These are phyloP conservation scores for Astraeus odoratus DNA, from an alignment of 768 basidiomycete genomes.

Conservation along the genomic window DNA sequence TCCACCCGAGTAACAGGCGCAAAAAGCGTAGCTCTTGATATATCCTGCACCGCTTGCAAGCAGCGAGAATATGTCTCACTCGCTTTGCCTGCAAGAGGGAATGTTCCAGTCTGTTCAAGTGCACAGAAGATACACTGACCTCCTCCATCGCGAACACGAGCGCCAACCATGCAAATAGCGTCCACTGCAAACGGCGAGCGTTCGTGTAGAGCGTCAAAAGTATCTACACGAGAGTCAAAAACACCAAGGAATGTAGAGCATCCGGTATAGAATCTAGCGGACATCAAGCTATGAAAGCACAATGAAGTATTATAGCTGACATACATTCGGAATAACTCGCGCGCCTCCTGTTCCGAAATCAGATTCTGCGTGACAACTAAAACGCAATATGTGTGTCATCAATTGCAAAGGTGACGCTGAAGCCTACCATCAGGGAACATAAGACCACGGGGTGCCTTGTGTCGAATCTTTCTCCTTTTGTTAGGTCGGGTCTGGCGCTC, in stretches of 20 bases:
- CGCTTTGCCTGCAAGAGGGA: conserved; percentile 45
- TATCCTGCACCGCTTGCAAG: conserved; percentile 78
- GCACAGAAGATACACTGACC: conserved; percentile 37
- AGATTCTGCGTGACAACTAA: conserved; percentile 80
- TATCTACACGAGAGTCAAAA: conserved; percentile 78
- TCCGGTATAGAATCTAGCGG: conserved; percentile 77
- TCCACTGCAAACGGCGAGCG: conserved; percentile 92
- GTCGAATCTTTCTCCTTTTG: conserved; percentile 68
- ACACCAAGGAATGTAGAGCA: conserved; percentile 88
- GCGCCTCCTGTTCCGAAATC: conserved; percentile 76
- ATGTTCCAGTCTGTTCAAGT: conserved; percentile 1
- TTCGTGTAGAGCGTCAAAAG: conserved; percentile 77
- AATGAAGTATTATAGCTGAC: neutral
- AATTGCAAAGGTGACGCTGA: neutral
- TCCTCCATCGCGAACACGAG: conserved; percentile 85
- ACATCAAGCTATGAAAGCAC: conserved; percentile 8
- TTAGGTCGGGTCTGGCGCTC: conserved; percentile 61
- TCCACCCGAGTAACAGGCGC: conserved; percentile 79
- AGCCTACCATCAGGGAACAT: conserved; percentile 71
- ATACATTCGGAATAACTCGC: conserved; percentile 80
- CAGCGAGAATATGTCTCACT: conserved; percentile 70
- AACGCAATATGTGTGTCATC: conserved; percentile 3
- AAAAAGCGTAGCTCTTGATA: conserved; percentile 83
- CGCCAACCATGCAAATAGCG: conserved; percentile 90
- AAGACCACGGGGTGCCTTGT: conserved; percentile 49